Conservation (phyloP, 495 filamentous ascomycete species). For the Sporormia fimetaria region DNA sequence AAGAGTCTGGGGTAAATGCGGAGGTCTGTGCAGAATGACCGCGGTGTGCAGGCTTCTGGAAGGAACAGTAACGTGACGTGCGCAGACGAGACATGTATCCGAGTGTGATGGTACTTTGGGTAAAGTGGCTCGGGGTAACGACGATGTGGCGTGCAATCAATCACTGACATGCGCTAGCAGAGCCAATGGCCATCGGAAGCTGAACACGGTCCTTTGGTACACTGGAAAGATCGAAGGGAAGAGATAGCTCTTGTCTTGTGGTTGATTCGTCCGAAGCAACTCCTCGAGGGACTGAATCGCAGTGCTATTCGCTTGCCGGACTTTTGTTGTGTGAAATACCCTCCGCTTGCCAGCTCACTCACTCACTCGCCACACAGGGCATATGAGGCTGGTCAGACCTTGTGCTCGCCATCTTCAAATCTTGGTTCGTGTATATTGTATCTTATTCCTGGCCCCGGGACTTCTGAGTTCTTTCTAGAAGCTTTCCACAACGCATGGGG, state of each 20-base stretch:
- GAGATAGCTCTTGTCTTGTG: neutral
- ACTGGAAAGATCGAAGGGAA: neutral
- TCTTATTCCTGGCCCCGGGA: neutral
- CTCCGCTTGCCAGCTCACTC: no score
- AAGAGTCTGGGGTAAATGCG: conserved; percentile 23
- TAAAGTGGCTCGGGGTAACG: conserved; percentile 11
- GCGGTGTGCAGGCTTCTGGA: conserved; percentile 14
- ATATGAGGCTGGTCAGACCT: neutral
- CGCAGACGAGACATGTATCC: conserved; percentile 2
- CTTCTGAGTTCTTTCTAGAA: conserved; percentile 6
- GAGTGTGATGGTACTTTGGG: conserved; percentile 9
- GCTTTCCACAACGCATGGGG: conserved; percentile 10
- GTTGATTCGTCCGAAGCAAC: no score
- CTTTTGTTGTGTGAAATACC: no score
- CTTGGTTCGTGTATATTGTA: conserved; percentile 3
- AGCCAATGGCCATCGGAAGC: neutral
- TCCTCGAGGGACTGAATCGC: no score
- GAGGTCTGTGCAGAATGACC: conserved; percentile 19
- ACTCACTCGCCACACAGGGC: no score
- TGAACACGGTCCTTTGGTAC: neutral
- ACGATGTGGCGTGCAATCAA: conserved; percentile 5
- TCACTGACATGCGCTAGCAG: conserved; percentile 4
- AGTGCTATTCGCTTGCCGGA: no score
- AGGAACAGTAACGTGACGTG: conserved; percentile 18
- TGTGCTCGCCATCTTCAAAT: neutral